Evolutionary conservation across 106 monocot species (phyloP).

Genomic region (Dactylorhiza incarnata): DNA sequence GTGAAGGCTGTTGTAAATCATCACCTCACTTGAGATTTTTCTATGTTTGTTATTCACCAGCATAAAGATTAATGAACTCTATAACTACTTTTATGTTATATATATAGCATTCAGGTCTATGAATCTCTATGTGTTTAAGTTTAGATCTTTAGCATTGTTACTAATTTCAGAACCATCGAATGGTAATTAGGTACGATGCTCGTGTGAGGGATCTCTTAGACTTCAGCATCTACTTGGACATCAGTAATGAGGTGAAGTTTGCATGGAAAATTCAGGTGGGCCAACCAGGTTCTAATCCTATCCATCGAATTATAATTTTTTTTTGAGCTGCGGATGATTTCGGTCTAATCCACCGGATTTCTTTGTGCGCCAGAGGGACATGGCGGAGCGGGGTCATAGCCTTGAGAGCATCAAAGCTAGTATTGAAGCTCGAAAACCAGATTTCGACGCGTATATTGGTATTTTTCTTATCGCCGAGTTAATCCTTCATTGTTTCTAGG

Average conservation of each 20-base stretch:
- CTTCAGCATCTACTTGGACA: constrained; percentile 99
- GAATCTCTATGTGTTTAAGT: too few species aligned
- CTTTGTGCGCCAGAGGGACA: constrained; percentile 61
- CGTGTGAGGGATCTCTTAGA: constrained; percentile 93
- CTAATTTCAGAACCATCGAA: too few species aligned
- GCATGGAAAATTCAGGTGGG: constrained; percentile 98
- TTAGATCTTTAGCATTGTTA: too few species aligned
- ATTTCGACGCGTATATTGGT: constrained; percentile 98
- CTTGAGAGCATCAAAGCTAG: constrained; percentile 99
- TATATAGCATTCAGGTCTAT: too few species aligned
- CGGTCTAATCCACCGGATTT: background rate
- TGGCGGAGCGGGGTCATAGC: constrained; percentile 97
- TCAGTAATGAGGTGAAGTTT: constrained; percentile 98
- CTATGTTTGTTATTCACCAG: too few species aligned
- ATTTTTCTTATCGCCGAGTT: constrained; percentile 3
- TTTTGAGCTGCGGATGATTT: too few species aligned
- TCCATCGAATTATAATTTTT: too few species aligned
- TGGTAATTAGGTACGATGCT: constrained; percentile 46
- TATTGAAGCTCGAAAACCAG: constrained; percentile 87
- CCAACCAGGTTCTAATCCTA: background rate
- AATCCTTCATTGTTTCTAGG: too few species aligned
- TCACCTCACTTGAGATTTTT: too few species aligned
- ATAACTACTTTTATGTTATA: too few species aligned
- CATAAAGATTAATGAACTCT: too few species aligned
- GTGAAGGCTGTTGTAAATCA: too few species aligned